phyloP scores from a whole-genome alignment of 1,139 yeast species.

The Pichia sp. region DNA sequence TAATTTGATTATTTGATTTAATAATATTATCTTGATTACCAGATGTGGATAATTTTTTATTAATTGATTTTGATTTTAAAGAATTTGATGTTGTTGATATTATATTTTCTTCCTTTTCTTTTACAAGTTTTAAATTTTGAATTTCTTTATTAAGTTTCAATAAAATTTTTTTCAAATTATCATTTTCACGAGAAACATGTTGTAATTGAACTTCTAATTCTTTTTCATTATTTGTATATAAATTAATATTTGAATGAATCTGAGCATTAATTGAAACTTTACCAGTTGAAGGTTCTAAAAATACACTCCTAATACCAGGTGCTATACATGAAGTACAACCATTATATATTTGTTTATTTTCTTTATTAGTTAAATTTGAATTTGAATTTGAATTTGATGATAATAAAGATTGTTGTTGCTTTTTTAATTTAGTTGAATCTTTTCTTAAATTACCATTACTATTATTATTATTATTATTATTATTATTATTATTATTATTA shows the following conservation, averaged over 20 bases:
- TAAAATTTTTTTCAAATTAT: conserved; percentile 34
- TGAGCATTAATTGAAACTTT: conserved; percentile 27
- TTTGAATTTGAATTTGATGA: too few relatives aligned
- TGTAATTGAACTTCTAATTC: conserved; percentile 32
- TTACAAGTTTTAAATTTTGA: conserved; percentile 25
- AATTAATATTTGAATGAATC: conserved; percentile 30
- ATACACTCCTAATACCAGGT: conserved; percentile 15
- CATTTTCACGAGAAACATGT: conserved; percentile 35
- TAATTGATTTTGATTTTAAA: not conserved
- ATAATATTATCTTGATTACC: too few relatives aligned
- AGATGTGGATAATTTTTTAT: too few relatives aligned
- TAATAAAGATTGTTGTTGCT: too few relatives aligned
- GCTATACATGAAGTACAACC: conserved; percentile 7
- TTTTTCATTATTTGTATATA: conserved; percentile 25
- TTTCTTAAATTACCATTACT: not conserved
- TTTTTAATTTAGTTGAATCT: not conserved
- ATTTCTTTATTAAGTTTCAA: conserved; percentile 34
- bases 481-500: too few relatives aligned
- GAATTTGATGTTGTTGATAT: too few relatives aligned
- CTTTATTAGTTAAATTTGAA: not conserved
- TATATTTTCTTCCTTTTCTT: conserved; percentile 16
- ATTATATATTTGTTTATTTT: conserved; percentile 1
- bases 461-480: too few relatives aligned
- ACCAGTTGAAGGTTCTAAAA: conserved; percentile 13
- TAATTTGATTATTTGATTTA: too few relatives aligned